Base-by-base conservation (phyloP, 192 early-diverging fungal genomes). In the Oehlia diaphana region DNA sequence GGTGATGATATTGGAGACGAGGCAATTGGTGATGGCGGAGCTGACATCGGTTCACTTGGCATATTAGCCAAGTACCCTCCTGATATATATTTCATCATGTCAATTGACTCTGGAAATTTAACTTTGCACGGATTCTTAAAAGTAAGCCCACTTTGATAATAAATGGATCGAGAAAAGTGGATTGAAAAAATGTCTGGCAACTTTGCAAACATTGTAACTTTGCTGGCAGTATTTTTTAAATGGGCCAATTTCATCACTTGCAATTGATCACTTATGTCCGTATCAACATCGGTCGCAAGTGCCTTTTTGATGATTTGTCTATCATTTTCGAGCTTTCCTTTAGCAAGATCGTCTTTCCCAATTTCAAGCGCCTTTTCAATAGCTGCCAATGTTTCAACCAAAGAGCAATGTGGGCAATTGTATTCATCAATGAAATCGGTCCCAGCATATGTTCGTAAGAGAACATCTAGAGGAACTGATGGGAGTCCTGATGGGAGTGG, bases 141-240 rank as follows among this genome's bases (percentile, higher is more conserved):
- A n/a, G 76, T 71, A 72, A 82, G 74, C 33, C 83, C 82, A 90
- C 93, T 67, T 8, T 94, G 89, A 72, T 91, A 78, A 81, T 87
- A 95, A 49, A 97, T 89, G 8, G 93, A 94, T 33, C 96, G 91
- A 64, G 95, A 94, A 68, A 98, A 88, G 73, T 97, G 96, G 42
- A 97, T 87, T 74, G 91, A 92, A 13, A 98, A 90, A 42, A 93
- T 86, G 39, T 86, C 87, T 5, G 97, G 97, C 2, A 95, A 89
- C 37, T 92, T 91, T 9, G 94, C 97, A 84, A 98, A 90, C 89
- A 95, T 92, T 14, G 92, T 92, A 74, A 95, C 94, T 77, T 95
- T 79, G 19, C 19, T 71, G 6, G 77, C 77, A 4, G 77, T 31
- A 62, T 26, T 33, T 61, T 69, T 69, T 7, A 71, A n/a, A 42